Evolutionary conservation across 192 early-diverging fungal species (phyloP).

Genomic region (Backusella australiensis): DNA sequence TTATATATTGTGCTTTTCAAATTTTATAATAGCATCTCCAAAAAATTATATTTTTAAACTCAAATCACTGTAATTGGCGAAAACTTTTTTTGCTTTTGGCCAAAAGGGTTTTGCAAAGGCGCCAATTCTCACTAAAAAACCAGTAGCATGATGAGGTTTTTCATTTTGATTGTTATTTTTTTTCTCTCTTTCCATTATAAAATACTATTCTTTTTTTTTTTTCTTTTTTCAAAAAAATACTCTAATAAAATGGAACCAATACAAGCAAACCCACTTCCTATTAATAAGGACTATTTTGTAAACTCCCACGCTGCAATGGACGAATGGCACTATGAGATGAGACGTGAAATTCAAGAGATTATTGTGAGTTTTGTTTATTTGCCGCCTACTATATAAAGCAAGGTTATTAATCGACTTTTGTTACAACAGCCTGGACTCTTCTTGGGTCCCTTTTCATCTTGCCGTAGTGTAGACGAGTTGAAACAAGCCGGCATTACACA

Average conservation of each 20-base stretch:
- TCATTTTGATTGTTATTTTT: neutral
- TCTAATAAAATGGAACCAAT: neutral
- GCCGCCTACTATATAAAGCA: neutral
- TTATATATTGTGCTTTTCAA: too few relatives aligned
- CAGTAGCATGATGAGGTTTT: neutral
- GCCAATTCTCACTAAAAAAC: too few relatives aligned
- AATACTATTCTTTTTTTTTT: neutral
- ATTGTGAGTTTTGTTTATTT: slow-evolving; percentile 30
- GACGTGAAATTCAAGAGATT: slow-evolving; percentile 81
- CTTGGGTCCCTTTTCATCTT: slow-evolving; percentile 77
- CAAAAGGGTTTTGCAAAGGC: too few relatives aligned
- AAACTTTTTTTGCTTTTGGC: too few relatives aligned
- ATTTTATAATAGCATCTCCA: too few relatives aligned
- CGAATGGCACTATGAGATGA: slow-evolving; percentile 73
- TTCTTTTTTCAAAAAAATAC: neutral
- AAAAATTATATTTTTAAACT: too few relatives aligned
- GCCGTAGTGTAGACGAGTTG: slow-evolving; percentile 58
- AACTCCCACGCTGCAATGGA: slow-evolving; percentile 14
- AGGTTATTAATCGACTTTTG: neutral
- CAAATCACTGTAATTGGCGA: too few relatives aligned
- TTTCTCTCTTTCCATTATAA: slow-evolving; percentile 1
- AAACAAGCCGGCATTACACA: slow-evolving; percentile 65
- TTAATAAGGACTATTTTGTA: slow-evolving; percentile 13
- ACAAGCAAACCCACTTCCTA: neutral
- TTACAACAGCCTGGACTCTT: slow-evolving; percentile 53